Percentiles rank a stretch among this genome's conserved stretches.
Conservation (phyloP, 116 monocot genomes). For the Trichopus zeylanicus region DNA sequence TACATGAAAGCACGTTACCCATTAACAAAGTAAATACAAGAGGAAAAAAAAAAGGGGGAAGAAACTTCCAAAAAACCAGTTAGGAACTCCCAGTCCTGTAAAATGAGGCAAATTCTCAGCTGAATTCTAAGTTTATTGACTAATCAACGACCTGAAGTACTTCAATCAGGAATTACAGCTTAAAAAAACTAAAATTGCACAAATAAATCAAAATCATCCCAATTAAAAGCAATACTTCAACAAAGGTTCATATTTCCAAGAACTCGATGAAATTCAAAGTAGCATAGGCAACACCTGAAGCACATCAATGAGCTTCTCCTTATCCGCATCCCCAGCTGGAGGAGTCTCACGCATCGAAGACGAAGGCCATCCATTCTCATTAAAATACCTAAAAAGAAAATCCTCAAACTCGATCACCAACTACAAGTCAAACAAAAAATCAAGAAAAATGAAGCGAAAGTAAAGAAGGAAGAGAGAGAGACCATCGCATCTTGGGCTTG, state of each 20-base stretch:
- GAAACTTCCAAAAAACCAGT: no score
- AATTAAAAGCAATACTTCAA: neutral
- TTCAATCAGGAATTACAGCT: no score
- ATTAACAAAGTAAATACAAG: neutral
- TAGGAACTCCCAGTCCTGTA: neutral
- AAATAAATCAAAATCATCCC: no score
- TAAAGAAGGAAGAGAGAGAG: neutral
- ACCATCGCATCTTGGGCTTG: constrained; percentile 99
- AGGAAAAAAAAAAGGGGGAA: no score
- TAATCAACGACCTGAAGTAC: no score
- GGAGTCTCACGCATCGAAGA: constrained; percentile 51
- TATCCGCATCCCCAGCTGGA: constrained; percentile 46
- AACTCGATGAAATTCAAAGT: neutral
- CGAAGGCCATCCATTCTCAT: constrained; percentile 87
- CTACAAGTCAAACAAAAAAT: neutral
- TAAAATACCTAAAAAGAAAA: constrained; percentile 60
- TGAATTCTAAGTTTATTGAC: no score
- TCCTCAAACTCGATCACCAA: neutral
- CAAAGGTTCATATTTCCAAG: neutral
- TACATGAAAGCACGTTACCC: constrained; percentile 2
- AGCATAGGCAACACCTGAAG: constrained; percentile 40
- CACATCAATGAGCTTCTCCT: constrained; percentile 56
- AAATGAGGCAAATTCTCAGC: neutral
- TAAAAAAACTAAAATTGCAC: no score
- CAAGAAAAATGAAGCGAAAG: neutral